Conservation (phyloP, 129 eudicot genomes). For the Smallanthus sonchifolius region DNA sequence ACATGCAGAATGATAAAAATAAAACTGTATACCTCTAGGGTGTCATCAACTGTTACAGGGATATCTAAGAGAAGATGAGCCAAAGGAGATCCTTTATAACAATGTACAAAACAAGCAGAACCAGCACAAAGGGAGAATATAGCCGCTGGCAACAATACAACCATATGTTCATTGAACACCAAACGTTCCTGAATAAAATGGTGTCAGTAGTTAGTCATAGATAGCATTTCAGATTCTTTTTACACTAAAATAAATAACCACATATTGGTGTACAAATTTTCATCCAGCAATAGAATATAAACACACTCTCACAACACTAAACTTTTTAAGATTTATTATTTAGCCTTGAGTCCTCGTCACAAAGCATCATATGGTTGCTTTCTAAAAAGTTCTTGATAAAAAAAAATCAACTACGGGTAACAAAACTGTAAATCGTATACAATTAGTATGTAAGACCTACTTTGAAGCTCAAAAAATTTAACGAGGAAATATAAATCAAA, state of each 20-base stretch:
- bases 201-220: background rate
- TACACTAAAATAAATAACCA: background rate
- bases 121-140: conserved; percentile 77
- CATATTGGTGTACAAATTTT: conserved; percentile 7
- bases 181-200: conserved; percentile 47
- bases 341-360: background rate
- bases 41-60: conserved; percentile 39
- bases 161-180: conserved; percentile 55
- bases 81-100: conserved; percentile 28
- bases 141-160: conserved; percentile 68
- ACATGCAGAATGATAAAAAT: background rate
- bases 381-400: background rate
- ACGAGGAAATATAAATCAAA: background rate
- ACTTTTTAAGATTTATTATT: background rate
- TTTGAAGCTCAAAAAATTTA: background rate
- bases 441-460: background rate
- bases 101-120: conserved; percentile 40
- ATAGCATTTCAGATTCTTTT: background rate
- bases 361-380: background rate
- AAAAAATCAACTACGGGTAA: background rate
- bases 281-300: background rate
- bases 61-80: conserved; percentile 30
- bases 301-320: background rate
- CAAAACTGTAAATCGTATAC: background rate
- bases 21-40: conserved; percentile 39